These are phyloP conservation scores for Cyanodermella asteris DNA, from an alignment of 2,329 filamentous ascomycete species.

Conservation along the genomic window DNA sequence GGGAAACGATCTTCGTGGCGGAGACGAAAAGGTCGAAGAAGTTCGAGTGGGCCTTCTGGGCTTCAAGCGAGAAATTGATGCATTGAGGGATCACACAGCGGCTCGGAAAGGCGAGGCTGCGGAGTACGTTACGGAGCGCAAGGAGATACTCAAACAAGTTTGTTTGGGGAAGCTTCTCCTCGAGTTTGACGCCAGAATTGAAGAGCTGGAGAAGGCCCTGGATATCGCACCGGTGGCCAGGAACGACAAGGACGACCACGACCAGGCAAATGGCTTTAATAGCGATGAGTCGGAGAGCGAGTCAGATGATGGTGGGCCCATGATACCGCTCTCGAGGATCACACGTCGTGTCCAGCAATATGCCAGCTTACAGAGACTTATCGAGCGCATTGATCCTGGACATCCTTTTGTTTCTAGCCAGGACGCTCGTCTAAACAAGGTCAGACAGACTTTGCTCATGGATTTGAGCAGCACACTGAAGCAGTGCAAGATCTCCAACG, in stretches of 20 bases:
- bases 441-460: conserved; percentile 39
- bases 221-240: conserved; percentile 34
- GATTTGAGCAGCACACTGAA: conserved; percentile 43
- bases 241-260: conserved; percentile 15
- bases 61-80: conserved; percentile 62
- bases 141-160: conserved; percentile 38
- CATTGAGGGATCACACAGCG: conserved; percentile 44
- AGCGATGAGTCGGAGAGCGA: conserved; percentile 17
- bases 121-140: conserved; percentile 42
- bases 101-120: conserved; percentile 42
- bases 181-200: conserved; percentile 23
- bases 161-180: conserved; percentile 32
- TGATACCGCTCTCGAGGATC: conserved; percentile 18
- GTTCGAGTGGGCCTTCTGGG: conserved; percentile 70
- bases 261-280: conserved; percentile 12
- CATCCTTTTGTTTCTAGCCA: conserved; percentile 44
- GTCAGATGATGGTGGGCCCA: conserved; percentile 17
- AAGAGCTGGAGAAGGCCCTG: conserved; percentile 43
- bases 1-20: conserved; percentile 60
- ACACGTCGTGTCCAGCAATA: conserved; percentile 36
- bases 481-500: conserved; percentile 25
- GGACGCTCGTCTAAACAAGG: conserved; percentile 30
- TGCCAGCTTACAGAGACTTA: conserved; percentile 29
- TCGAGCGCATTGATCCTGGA: conserved; percentile 27
- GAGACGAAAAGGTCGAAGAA: conserved; percentile 79